Evolutionary conservation across 2,329 filamentous ascomycete genomes (phyloP), one percentile per base, ranked within the genome.

Genomic region (Leptographium wingfieldii): DNA sequence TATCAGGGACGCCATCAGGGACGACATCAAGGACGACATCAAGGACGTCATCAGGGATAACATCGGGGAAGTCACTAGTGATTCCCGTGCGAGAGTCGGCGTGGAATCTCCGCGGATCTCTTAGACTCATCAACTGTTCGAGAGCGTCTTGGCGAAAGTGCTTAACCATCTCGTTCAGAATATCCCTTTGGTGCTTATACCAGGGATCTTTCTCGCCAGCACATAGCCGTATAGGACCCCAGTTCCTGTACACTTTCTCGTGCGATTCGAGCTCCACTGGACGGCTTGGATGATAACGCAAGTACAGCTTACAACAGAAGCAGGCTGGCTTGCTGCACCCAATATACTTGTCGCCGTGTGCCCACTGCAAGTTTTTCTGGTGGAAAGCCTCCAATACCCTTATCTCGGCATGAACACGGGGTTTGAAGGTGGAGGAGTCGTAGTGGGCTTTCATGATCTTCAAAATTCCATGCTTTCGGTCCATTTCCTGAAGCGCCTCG

Each of bases 281-380:
- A 3, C 9, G 62, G 3, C 67, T 68, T 0, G 73, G 73, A 56
- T 79, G 76, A 14, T 73, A 56, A 10, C 62, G 66, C 31, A 79
- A 73, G 61, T 79, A 79, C 2, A 76, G 67, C 48, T 69, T 68
- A 65, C 77, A 82, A 57, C 74, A 77, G 60, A 76, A 75, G 59
- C 78, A 82, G 3, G 79, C 74, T 0, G 73, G 72, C 65, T 81
- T 82, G 65, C 77, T 82, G 61, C 74, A 78, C 3, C 73, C 77
- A 14, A 82, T 73, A 63, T 73, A 80, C 3, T 67, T 66, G 60
- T 80, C 77, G 5, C 67, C 59, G 2, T 67, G 68, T 3, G 69
- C 68, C 62, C 77, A 80, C 0, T 19, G 29, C 1, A 73, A 64
- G 0, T 63, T 43, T 0, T 64, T 64, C 5, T 63, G 57, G 62